Evolutionary conservation across 1,284 basidiomycete species (phyloP).

Genomic region (Moesziomyces antarcticus): DNA sequence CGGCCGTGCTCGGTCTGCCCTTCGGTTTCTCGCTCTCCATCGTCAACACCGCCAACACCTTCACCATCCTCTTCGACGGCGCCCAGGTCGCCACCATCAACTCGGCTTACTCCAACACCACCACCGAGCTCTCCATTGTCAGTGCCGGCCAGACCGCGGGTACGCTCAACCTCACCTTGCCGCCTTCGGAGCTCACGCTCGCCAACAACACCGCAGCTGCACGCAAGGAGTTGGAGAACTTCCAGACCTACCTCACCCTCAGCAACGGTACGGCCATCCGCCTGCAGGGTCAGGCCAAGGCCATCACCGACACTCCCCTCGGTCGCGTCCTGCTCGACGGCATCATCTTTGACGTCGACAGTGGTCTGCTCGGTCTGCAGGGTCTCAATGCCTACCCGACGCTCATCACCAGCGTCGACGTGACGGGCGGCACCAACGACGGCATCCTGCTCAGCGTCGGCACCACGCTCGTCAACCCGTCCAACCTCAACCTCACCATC

Average conservation of each 20-base stretch:
- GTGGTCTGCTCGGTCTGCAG: constrained; percentile 75
- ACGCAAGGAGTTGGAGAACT: constrained; percentile 60
- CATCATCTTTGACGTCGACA: constrained; percentile 80
- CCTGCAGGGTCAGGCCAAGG: constrained; percentile 75
- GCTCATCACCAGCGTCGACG: constrained; percentile 76
- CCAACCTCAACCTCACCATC: constrained; percentile 74
- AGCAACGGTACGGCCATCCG: constrained; percentile 73
- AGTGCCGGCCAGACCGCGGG: constrained; percentile 74
- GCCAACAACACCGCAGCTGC: constrained; percentile 72
- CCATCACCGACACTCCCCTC: constrained; percentile 77
- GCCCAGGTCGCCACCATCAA: constrained; percentile 72
- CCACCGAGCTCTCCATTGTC: constrained; percentile 48
- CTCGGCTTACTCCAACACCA: constrained; percentile 36
- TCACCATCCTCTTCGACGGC: constrained; percentile 75
- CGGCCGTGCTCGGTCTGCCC: constrained; percentile 76
- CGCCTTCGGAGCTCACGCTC: constrained; percentile 73
- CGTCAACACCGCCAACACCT: constrained; percentile 74
- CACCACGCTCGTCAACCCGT: constrained; percentile 76
- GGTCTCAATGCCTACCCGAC: constrained; percentile 75
- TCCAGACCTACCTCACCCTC: constrained; percentile 67
- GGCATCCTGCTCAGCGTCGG: constrained; percentile 75
- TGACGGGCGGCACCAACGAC: constrained; percentile 76
- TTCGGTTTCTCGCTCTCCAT: constrained; percentile 81
- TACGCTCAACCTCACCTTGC: constrained; percentile 76
- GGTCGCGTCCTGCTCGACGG: constrained; percentile 77